A percentile compares a stretch with the other conserved stretches of the same genome.
phyloP scores from a whole-genome alignment of 1,284 basidiomycete genomes.

The Cryptococcus sp. region DNA sequence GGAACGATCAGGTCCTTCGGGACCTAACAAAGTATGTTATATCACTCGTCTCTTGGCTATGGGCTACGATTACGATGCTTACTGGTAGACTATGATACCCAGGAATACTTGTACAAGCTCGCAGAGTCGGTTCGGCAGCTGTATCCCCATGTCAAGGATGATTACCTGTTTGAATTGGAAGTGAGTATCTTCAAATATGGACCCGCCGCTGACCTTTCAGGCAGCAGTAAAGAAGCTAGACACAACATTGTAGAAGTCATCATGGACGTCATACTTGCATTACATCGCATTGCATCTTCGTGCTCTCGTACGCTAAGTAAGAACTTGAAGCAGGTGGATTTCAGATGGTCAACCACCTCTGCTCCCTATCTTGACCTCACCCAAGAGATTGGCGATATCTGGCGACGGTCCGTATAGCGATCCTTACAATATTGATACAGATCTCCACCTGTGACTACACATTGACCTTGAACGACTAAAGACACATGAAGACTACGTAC shows the following conservation, averaged over 20 bases:
- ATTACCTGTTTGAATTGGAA: slow-evolving; percentile 47
- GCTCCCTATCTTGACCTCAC: too few species aligned
- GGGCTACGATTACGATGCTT: not conserved
- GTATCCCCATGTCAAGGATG: slow-evolving; percentile 45
- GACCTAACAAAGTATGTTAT: slow-evolving; percentile 40
- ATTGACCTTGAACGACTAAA: too few species aligned
- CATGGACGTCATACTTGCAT: too few species aligned
- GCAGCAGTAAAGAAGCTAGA: slow-evolving; percentile 9
- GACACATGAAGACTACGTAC: too few species aligned
- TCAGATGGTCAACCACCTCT: not conserved
- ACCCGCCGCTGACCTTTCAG: slow-evolving; percentile 1
- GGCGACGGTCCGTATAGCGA: too few species aligned
- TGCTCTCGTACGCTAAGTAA: too few species aligned
- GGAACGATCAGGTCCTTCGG: slow-evolving; percentile 41
- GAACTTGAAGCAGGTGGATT: not conserved
- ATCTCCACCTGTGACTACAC: too few species aligned
- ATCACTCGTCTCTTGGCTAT: not conserved
- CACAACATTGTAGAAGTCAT: too few species aligned
- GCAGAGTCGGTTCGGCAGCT: slow-evolving; percentile 43
- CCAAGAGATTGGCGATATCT: too few species aligned
- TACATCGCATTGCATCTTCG: too few species aligned
- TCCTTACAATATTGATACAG: too few species aligned
- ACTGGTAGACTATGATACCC: not conserved
- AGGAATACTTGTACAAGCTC: slow-evolving; percentile 49
- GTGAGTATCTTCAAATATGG: slow-evolving; percentile 19